phyloP scores from a whole-genome alignment of 306 rosid species.

The Arachis hypogaea region DNA sequence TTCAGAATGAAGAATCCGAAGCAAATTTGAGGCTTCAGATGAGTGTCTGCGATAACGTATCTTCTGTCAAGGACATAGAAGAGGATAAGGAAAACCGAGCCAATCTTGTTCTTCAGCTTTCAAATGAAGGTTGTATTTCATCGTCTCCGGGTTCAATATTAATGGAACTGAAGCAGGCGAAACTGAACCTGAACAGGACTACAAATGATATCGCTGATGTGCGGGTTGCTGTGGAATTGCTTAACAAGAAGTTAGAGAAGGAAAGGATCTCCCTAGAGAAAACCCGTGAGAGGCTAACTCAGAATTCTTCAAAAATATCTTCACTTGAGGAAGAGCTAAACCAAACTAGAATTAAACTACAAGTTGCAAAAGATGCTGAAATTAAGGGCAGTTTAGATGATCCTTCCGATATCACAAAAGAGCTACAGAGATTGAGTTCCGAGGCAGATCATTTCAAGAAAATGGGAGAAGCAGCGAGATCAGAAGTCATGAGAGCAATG shows the following conservation, averaged over 20 bases:
- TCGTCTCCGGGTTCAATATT: conserved; percentile 63
- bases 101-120: conserved; percentile 34
- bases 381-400: conserved; percentile 45
- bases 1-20: conserved; percentile 50
- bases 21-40: conserved; percentile 26
- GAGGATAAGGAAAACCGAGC: conserved; percentile 66
- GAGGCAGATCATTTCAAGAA: conserved; percentile 78
- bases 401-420: conserved; percentile 62
- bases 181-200: conserved; percentile 73
- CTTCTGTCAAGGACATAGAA: conserved; percentile 34
- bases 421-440: conserved; percentile 64
- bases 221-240: conserved; percentile 67
- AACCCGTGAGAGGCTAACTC: conserved; percentile 73
- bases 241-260: conserved; percentile 74
- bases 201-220: conserved; percentile 80
- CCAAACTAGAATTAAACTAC: conserved; percentile 69
- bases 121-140: conserved; percentile 42
- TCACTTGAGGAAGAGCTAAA: conserved; percentile 84
- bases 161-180: conserved; percentile 85
- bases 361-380: conserved; percentile 64
- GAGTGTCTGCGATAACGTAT: conserved; percentile 21
- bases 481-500: conserved; percentile 62
- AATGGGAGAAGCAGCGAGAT: conserved; percentile 73
- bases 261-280: conserved; percentile 78
- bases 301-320: conserved; percentile 62